Conservation (phyloP, 345 rosid genomes). For the Boechera retrofracta region DNA sequence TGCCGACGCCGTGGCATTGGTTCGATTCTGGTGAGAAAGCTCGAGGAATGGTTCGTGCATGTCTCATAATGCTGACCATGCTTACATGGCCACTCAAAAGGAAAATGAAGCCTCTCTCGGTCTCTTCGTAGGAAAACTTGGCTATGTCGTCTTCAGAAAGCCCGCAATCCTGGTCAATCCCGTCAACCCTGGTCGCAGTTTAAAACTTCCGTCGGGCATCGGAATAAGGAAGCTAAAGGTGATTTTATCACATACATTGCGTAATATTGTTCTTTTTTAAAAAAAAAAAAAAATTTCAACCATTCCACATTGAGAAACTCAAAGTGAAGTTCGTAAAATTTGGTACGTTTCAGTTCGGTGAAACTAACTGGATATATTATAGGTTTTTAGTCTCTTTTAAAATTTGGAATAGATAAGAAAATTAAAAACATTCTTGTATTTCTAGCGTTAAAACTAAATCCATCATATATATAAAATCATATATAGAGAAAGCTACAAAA, state of each 20-base stretch:
- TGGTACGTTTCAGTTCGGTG: too few relatives aligned
- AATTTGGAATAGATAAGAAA: neutral
- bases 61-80: conserved; percentile 56
- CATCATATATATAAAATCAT: neutral
- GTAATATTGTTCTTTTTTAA: neutral
- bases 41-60: conserved; percentile 74
- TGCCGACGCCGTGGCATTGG: conserved; percentile 71
- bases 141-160: conserved; percentile 61
- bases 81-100: conserved; percentile 83
- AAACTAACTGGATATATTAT: neutral
- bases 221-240: conserved; percentile 53
- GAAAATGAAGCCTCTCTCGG: conserved; percentile 69
- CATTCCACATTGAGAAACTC: neutral
- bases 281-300: neutral
- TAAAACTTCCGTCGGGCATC: conserved; percentile 47
- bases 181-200: conserved; percentile 45
- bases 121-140: conserved; percentile 59
- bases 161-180: conserved; percentile 77
- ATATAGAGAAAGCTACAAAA: neutral
- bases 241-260: neutral
- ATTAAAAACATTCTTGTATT: neutral
- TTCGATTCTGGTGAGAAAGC: conserved; percentile 52
- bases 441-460: neutral
- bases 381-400: neutral
- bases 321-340: neutral